Percentiles rank a stretch among this genome's conserved stretches.
phyloP scores from a whole-genome alignment of 805 yeast genomes.

The Yamadazyma ubonensis region DNA sequence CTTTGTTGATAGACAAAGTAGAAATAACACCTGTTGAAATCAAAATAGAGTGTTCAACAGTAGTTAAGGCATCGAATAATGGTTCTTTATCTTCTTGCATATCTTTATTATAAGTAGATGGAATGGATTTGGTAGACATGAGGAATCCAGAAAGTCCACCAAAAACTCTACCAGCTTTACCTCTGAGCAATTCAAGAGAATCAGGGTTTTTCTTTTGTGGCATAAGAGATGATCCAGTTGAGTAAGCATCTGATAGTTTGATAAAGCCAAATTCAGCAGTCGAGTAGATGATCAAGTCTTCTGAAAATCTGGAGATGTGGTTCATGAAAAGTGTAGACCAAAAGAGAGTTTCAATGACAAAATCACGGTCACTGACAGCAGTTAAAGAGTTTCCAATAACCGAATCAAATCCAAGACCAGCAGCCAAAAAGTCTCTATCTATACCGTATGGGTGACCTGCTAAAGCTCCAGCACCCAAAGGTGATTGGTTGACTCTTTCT shows the following conservation, averaged over 20 bases:
- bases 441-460: constrained; percentile 99
- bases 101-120: constrained; percentile 96
- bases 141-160: constrained; percentile 94
- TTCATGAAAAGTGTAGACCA: constrained; percentile 96
- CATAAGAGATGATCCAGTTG: constrained; percentile 98
- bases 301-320: constrained; percentile 91
- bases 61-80: constrained; percentile 83
- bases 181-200: constrained; percentile 90
- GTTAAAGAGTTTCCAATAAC: constrained; percentile 93
- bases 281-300: constrained; percentile 92
- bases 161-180: constrained; percentile 95
- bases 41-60: constrained; percentile 89
- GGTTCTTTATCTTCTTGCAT: constrained; percentile 99
- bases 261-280: constrained; percentile 97
- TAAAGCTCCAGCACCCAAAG: constrained; percentile 95
- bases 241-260: constrained; percentile 93
- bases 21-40: constrained; percentile 97
- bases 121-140: constrained; percentile 96
- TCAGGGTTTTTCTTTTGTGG: constrained; percentile 99
- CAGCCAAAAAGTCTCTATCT: constrained; percentile 86
- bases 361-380: constrained; percentile 98
- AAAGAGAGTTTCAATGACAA: constrained; percentile 91
- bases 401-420: constrained; percentile 73
- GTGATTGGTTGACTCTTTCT: constrained; percentile 81
- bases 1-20: constrained; percentile 70